These are phyloP conservation scores for Amesomyces nigricolor DNA, from an alignment of 2,329 filamentous ascomycete genomes.

Conservation along the genomic window DNA sequence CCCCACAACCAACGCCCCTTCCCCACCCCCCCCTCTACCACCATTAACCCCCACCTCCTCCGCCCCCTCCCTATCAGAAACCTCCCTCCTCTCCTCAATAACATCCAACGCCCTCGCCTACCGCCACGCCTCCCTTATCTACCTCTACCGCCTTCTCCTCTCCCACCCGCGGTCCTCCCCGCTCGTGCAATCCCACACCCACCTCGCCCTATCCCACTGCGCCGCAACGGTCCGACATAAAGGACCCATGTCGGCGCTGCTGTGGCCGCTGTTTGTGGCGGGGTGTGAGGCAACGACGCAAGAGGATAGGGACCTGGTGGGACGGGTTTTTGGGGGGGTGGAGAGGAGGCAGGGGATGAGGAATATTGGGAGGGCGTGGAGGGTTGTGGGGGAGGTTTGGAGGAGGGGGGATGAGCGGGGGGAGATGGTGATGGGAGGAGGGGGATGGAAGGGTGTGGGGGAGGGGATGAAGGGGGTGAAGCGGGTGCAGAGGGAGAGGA, in stretches of 20 bases:
- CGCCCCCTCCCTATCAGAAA: constrained; percentile 26
- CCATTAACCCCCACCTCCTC: background rate
- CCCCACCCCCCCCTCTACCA: background rate
- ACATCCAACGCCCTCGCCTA: constrained; percentile 56
- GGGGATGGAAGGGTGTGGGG: constrained; percentile 33
- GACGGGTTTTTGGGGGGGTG: constrained; percentile 47
- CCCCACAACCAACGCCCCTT: background rate
- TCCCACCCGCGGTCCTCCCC: constrained; percentile 41
- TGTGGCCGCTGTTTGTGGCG: constrained; percentile 61
- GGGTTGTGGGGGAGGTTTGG: constrained; percentile 58
- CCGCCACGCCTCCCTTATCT: constrained; percentile 53
- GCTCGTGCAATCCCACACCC: constrained; percentile 50
- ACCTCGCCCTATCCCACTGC: constrained; percentile 48
- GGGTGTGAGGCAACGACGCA: constrained; percentile 51
- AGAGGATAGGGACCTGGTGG: constrained; percentile 47
- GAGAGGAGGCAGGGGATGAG: constrained; percentile 57
- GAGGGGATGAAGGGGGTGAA: background rate
- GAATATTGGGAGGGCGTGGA: constrained; percentile 58
- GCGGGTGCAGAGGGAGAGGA: constrained; percentile 18
- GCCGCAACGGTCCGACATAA: constrained; percentile 48
- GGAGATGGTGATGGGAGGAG: constrained; percentile 33
- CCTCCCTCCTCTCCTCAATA: constrained; percentile 46
- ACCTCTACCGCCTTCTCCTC: constrained; percentile 52
- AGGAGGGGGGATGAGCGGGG: constrained; percentile 43
- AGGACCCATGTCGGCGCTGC: constrained; percentile 57